Conservation (phyloP, 148 eudicot species). For the Arbutus unedo region DNA sequence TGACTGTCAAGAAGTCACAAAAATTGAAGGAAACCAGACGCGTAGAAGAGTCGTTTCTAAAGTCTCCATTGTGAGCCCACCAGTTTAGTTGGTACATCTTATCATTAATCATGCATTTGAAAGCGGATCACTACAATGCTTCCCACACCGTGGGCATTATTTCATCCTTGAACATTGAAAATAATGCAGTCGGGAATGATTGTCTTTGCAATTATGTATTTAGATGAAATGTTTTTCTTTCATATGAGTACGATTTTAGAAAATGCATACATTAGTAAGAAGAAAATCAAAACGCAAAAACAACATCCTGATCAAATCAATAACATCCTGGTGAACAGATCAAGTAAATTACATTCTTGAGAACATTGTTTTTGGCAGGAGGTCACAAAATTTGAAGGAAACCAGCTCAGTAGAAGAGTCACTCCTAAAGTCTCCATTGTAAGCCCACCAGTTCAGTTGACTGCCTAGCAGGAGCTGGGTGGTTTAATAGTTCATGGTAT, state of each 20-base stretch:
- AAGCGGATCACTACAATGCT: too few relatives aligned
- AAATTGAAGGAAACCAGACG: background rate
- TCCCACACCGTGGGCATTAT: background rate
- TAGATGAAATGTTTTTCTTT: background rate
- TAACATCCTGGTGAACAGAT: background rate
- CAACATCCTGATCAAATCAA: background rate
- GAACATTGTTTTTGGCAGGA: background rate
- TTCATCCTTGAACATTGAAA: background rate
- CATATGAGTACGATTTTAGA: background rate
- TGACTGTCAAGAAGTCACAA: background rate
- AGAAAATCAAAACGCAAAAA: background rate
- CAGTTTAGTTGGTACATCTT: background rate
- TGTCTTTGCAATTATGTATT: background rate
- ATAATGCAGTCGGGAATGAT: background rate
- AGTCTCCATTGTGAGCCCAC: background rate
- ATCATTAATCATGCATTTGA: too few relatives aligned
- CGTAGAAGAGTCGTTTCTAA: background rate
- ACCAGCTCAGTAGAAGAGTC: background rate
- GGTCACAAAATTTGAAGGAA: background rate
- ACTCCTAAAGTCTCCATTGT: background rate
- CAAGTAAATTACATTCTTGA: background rate
- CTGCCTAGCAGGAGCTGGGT: too few relatives aligned
- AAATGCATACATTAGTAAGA: background rate
- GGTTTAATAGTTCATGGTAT: background rate
- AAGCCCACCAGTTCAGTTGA: background rate